A percentile compares a stretch with the other conserved stretches of the same genome.
phyloP scores from a whole-genome alignment of 192 early-diverging fungal genomes.

The Coemansia sp. region DNA sequence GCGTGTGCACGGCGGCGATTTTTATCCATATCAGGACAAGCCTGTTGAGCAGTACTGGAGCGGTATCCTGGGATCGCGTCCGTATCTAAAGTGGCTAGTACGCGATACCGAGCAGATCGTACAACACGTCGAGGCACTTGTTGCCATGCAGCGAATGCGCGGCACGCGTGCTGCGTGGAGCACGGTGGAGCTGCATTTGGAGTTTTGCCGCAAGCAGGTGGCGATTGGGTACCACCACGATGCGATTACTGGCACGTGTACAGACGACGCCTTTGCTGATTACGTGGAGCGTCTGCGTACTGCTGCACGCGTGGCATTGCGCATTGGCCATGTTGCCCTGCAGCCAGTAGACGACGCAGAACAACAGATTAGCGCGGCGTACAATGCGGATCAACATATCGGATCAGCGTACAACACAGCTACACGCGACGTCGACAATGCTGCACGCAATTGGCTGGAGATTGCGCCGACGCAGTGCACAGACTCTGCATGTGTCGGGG shows the following conservation, averaged over 20 bases:
- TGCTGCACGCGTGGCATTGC: slow-evolving; percentile 21
- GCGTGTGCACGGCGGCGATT: slow-evolving; percentile 23
- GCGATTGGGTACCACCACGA: slow-evolving; percentile 53
- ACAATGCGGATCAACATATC: background rate
- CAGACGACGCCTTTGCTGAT: slow-evolving; percentile 19
- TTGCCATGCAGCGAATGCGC: slow-evolving; percentile 18
- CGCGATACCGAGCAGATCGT: slow-evolving; percentile 40
- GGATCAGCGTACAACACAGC: slow-evolving; percentile 16
- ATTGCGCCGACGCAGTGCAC: background rate
- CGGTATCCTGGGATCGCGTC: slow-evolving; percentile 37
- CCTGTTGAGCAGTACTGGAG: slow-evolving; percentile 52
- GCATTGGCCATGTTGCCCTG: slow-evolving; percentile 8
- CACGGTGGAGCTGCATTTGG: slow-evolving; percentile 27
- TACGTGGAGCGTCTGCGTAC: slow-evolving; percentile 25
- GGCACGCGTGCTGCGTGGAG: background rate
- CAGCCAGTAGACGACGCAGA: background rate
- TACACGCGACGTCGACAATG: background rate
- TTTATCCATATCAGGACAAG: slow-evolving; percentile 51
- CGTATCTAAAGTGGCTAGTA: slow-evolving; percentile 39
- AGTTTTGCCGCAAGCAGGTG: slow-evolving; percentile 45
- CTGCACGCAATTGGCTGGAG: slow-evolving; percentile 4
- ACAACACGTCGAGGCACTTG: slow-evolving; percentile 38
- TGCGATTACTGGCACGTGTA: slow-evolving; percentile 44
- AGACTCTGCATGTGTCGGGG: background rate
- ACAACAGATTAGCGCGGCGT: background rate